A percentile compares a stretch with the other conserved stretches of the same genome.
Evolutionary conservation across 768 basidiomycete species (phyloP).

Genomic region (Leccinum olivaceopallidum): DNA sequence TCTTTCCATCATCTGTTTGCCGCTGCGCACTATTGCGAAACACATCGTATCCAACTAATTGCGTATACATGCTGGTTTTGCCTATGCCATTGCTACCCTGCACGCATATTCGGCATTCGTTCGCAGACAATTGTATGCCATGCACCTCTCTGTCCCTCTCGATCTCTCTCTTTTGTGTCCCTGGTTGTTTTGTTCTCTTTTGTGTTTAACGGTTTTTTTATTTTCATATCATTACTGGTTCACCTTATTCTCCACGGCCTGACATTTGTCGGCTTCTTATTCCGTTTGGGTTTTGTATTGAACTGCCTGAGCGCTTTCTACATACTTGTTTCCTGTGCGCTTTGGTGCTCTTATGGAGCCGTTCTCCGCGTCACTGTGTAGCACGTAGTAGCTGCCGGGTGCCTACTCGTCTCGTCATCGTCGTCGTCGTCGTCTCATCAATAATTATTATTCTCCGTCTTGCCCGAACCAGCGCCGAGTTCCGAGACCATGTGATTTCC

Average conservation of each 20-base stretch:
- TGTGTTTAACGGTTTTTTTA: slow-evolving; percentile 27
- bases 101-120: slow-evolving; percentile 23
- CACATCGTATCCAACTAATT: slow-evolving; percentile 36
- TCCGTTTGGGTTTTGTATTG: slow-evolving; percentile 23
- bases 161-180: slow-evolving; percentile 3
- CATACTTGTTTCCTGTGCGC: slow-evolving; percentile 31
- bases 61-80: slow-evolving; percentile 38
- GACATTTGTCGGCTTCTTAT: slow-evolving; percentile 31
- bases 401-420: slow-evolving; percentile 27
- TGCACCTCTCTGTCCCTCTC: slow-evolving; percentile 12
- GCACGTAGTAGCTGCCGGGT: slow-evolving; percentile 35
- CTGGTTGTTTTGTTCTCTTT: slow-evolving; percentile 28
- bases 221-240: slow-evolving; percentile 31
- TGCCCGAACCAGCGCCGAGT: neutral
- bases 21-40: slow-evolving; percentile 36
- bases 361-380: slow-evolving; percentile 35
- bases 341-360: slow-evolving; percentile 27
- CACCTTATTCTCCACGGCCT: slow-evolving; percentile 30
- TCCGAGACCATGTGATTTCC: slow-evolving; percentile 15
- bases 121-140: slow-evolving; percentile 29
- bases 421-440: slow-evolving; percentile 19
- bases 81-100: slow-evolving; percentile 24
- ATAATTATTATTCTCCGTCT: slow-evolving; percentile 25
- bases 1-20: slow-evolving; percentile 24
- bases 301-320: slow-evolving; percentile 29